These are phyloP conservation scores for Tricholomella constricta DNA, from an alignment of 768 basidiomycete genomes.

Conservation along the genomic window DNA sequence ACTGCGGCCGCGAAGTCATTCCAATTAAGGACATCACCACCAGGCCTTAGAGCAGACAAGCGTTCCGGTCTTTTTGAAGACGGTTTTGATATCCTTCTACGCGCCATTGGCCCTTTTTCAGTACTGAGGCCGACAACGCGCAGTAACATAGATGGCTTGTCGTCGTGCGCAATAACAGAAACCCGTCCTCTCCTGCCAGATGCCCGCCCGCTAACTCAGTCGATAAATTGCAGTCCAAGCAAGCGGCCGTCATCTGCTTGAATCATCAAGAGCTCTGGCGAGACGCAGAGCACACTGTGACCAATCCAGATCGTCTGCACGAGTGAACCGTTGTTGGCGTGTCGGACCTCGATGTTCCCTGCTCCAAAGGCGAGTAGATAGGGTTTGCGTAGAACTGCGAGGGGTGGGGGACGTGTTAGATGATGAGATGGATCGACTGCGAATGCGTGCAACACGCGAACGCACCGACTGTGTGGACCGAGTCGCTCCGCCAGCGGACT, in stretches of 20 bases:
- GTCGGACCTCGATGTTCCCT: constrained; percentile 73
- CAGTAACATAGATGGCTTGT: too few species aligned
- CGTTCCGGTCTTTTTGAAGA: too few species aligned
- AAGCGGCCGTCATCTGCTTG: constrained; percentile 14
- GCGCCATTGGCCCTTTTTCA: too few species aligned
- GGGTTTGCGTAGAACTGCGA: constrained; percentile 70
- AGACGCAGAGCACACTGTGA: constrained; percentile 17
- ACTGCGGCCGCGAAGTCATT: too few species aligned
- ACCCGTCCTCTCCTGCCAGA: too few species aligned
- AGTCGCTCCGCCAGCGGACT: constrained; percentile 10
- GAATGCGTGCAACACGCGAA: too few species aligned
- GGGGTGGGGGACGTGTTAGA: background rate
- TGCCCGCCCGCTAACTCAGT: background rate
- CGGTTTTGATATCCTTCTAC: too few species aligned
- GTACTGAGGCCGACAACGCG: too few species aligned
- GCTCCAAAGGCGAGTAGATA: constrained; percentile 79
- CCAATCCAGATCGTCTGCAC: constrained; percentile 68
- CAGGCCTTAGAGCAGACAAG: too few species aligned
- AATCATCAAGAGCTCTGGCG: constrained; percentile 12
- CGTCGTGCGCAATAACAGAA: too few species aligned
- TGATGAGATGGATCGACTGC: background rate
- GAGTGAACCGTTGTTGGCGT: constrained; percentile 68
- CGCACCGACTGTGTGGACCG: too few species aligned
- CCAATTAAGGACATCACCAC: too few species aligned
- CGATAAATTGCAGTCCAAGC: constrained; percentile 13